Percentiles rank a stretch among this genome's conserved stretches.
These are phyloP conservation scores for Moelleriella libera DNA, from an alignment of 2,329 filamentous ascomycete genomes.

Conservation along the genomic window DNA sequence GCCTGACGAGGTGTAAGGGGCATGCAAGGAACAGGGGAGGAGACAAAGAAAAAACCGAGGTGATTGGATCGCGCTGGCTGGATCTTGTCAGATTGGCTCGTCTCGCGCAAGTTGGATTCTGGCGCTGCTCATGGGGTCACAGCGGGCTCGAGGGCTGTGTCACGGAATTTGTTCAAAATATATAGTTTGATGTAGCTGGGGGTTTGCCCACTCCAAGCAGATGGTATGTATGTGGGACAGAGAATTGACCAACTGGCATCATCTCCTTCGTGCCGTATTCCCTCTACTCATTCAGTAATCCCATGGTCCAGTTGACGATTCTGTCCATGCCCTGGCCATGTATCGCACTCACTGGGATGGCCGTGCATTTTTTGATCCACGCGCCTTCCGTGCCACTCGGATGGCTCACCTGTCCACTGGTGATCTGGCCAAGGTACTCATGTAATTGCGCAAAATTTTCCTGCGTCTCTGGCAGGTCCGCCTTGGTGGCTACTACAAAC, in stretches of 20 bases:
- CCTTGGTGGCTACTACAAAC: slow-evolving; percentile 93
- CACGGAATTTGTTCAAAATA: too few species aligned
- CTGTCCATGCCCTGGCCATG: slow-evolving; percentile 68
- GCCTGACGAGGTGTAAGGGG: slow-evolving; percentile 7
- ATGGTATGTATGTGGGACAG: too few species aligned
- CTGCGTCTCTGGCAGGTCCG: slow-evolving; percentile 66
- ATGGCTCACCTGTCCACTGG: slow-evolving; percentile 48
- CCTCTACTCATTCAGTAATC: slow-evolving; percentile 38
- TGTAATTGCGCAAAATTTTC: slow-evolving; percentile 60
- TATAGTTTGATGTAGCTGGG: too few species aligned
- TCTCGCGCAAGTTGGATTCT: too few species aligned
- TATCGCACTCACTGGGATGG: slow-evolving; percentile 82
- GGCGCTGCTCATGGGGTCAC: too few species aligned
- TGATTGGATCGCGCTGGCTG: too few species aligned
- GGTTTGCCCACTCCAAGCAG: too few species aligned
- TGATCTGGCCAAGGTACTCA: slow-evolving; percentile 55
- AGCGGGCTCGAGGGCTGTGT: too few species aligned
- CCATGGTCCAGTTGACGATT: slow-evolving; percentile 59
- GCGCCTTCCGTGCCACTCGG: slow-evolving; percentile 50
- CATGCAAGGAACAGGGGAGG: not conserved
- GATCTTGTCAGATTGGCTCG: too few species aligned
- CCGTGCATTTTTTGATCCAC: slow-evolving; percentile 49
- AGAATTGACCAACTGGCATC: too few species aligned
- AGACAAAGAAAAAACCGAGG: not conserved
- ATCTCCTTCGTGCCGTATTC: not conserved